phyloP scores from a whole-genome alignment of 768 basidiomycete species.

The Agaricus subrufescens region DNA sequence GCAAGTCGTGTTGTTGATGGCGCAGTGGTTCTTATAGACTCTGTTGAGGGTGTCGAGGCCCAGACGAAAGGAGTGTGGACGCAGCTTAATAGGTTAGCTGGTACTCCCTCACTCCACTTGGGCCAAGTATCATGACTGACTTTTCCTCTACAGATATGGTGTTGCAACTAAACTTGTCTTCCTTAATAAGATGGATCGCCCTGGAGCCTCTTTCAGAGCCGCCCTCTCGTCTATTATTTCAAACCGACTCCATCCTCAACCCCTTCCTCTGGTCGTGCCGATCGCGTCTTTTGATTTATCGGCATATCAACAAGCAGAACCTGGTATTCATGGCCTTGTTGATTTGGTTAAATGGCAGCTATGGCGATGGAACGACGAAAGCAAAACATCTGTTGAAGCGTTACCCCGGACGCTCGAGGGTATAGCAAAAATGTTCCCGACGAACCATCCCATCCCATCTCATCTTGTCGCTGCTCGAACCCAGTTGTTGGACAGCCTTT shows the following conservation, averaged over 20 bases:
- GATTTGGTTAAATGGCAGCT: conserved; percentile 83
- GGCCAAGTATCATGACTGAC: neutral
- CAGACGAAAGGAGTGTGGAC: conserved; percentile 89
- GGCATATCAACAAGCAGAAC: conserved; percentile 69
- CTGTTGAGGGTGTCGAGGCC: conserved; percentile 88
- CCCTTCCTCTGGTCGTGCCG: conserved; percentile 66
- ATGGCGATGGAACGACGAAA: conserved; percentile 66
- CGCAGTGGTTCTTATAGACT: conserved; percentile 83
- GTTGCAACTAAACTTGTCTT: conserved; percentile 77
- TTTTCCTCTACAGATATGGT: conserved; percentile 50
- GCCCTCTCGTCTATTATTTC: conserved; percentile 69
- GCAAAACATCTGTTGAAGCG: conserved; percentile 33
- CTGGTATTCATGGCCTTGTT: conserved; percentile 80
- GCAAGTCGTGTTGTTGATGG: conserved; percentile 89
- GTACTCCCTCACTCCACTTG: conserved; percentile 19
- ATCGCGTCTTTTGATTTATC: conserved; percentile 69
- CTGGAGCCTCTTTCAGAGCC: conserved; percentile 74
- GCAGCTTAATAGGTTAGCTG: conserved; percentile 73
- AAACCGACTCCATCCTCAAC: conserved; percentile 74
- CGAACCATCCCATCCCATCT: conserved; percentile 61
- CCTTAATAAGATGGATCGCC: conserved; percentile 84
- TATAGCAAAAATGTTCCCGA: conserved; percentile 40
- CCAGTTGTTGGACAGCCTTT: conserved; percentile 70
- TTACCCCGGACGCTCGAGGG: conserved; percentile 50
- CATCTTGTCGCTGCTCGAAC: conserved; percentile 65